Percentiles rank a stretch among this genome's conserved stretches.
phyloP scores from a whole-genome alignment of 768 basidiomycete genomes.

The Tubosaeta sp. region DNA sequence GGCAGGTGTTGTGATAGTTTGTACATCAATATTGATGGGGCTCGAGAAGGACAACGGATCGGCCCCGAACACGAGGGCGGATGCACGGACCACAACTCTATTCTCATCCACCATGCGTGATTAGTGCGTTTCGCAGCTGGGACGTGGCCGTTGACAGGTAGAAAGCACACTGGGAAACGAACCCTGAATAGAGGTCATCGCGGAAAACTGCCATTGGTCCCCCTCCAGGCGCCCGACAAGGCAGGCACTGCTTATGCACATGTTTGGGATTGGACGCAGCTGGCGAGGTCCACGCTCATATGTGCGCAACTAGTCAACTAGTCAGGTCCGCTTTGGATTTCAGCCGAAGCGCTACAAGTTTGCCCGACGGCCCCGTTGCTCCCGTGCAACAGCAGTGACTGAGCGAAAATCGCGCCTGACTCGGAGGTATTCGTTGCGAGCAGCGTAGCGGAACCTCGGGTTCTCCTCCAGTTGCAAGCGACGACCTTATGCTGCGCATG shows the following conservation, averaged over 20 bases:
- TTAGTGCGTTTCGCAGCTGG: slow-evolving; percentile 2
- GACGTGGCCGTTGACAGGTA: background rate
- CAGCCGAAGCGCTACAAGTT: background rate
- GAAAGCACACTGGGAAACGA: background rate
- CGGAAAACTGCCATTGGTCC: slow-evolving; percentile 13
- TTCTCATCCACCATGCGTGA: background rate
- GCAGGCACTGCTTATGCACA: background rate
- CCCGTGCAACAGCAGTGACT: background rate
- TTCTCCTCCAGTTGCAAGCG: background rate
- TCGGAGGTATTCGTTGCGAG: background rate
- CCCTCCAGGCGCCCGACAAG: background rate
- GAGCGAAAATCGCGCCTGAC: background rate
- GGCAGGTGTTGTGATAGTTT: too few species aligned
- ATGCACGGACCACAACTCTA: background rate
- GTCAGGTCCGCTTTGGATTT: too few species aligned
- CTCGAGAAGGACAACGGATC: too few species aligned
- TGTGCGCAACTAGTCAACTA: background rate
- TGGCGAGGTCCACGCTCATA: background rate
- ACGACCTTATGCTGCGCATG: background rate
- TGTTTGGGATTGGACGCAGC: background rate
- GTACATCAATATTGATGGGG: too few species aligned
- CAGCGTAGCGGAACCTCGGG: background rate
- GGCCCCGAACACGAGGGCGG: too few species aligned
- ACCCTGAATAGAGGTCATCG: background rate
- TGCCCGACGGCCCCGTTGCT: background rate